Conservation (phyloP, 345 rosid species). For the Gossypium australe region DNA sequence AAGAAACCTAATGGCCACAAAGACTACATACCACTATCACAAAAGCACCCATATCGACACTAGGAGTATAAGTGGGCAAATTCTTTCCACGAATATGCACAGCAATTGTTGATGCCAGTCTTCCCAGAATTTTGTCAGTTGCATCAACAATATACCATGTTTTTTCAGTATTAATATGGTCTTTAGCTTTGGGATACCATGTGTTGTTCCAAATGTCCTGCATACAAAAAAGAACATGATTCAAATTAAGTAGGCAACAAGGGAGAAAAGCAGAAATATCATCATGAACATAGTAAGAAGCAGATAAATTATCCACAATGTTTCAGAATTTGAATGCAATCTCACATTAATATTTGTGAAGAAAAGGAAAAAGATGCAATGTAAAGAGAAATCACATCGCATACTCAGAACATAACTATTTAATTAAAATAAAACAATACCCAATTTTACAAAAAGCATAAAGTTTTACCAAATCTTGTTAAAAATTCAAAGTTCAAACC, state of each 20-base stretch:
- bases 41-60: constrained; percentile 97
- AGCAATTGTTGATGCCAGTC: constrained; percentile 88
- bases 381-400: background rate
- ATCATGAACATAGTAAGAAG: background rate
- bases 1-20: background rate
- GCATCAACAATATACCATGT: constrained; percentile 90
- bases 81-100: constrained; percentile 87
- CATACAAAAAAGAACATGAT: background rate
- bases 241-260: constrained; percentile 3
- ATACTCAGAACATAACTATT: background rate
- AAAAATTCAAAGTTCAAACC: background rate
- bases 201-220: constrained; percentile 95
- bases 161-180: constrained; percentile 80
- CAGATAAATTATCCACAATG: background rate
- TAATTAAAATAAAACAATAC: background rate
- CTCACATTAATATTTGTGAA: background rate
- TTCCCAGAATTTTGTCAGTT: constrained; percentile 80
- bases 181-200: constrained; percentile 94
- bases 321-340: background rate
- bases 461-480: background rate
- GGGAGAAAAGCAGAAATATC: background rate
- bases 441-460: background rate
- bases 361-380: background rate
- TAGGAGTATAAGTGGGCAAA: constrained; percentile 83
- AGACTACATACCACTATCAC: constrained; percentile 80